Evolutionary conservation across 2,329 filamentous ascomycete species (phyloP).

Genomic region (Xylariaceae sp.): DNA sequence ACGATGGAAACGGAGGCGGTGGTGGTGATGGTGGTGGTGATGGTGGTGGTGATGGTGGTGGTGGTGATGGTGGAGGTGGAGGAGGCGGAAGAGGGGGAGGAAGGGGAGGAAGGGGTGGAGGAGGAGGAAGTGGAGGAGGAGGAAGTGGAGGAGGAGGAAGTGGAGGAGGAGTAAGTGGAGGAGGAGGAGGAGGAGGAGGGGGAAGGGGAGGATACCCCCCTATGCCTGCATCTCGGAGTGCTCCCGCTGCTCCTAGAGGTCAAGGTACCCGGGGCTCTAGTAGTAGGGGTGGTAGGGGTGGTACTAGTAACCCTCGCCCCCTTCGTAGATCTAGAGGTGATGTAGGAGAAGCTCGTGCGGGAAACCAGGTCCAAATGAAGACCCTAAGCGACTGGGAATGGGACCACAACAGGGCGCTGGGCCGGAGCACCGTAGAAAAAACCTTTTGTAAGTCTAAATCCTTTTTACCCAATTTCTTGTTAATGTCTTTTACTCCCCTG

Average conservation of each 20-base stretch:
- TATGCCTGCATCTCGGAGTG: no score
- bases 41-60: no score
- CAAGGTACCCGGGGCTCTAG: no score
- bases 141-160: background rate
- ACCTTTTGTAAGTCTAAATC: conserved; percentile 11
- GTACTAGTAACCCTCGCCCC: no score
- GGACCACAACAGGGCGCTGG: background rate
- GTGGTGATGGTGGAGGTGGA: background rate
- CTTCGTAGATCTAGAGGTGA: no score
- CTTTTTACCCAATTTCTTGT: background rate
- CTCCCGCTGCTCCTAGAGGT: no score
- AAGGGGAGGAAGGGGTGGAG: background rate
- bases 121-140: background rate
- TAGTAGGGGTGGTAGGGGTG: no score
- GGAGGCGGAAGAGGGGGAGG: background rate
- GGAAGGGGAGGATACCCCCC: no score
- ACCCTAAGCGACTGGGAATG: background rate
- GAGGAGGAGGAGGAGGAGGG: background rate
- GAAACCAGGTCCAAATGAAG: background rate
- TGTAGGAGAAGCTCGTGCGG: background rate
- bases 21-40: background rate
- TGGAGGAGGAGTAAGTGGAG: background rate
- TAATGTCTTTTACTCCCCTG: no score
- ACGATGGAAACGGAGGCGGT: background rate
- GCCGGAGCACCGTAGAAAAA: background rate